These are phyloP conservation scores for Aspergillus haitiensis DNA, from an alignment of 495 filamentous ascomycete genomes.

Conservation along the genomic window DNA sequence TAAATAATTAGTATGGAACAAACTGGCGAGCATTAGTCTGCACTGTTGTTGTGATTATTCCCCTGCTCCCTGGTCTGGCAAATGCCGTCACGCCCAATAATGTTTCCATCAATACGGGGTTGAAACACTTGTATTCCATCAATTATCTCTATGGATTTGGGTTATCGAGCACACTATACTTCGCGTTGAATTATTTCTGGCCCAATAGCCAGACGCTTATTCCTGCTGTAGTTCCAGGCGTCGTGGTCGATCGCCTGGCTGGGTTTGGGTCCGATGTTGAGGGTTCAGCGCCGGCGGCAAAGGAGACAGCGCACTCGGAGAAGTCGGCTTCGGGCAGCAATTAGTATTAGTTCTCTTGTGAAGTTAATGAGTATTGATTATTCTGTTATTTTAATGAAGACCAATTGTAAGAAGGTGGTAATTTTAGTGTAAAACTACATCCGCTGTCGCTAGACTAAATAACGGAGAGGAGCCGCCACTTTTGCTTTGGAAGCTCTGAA, in stretches of 20 bases:
- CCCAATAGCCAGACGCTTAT: slow-evolving; percentile 3
- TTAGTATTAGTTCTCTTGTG: background rate
- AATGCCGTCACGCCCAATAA: slow-evolving; percentile 7
- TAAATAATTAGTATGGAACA: background rate
- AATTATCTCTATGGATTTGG: slow-evolving; percentile 14
- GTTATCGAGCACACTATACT: slow-evolving; percentile 6
- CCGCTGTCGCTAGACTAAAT: too few relatives aligned
- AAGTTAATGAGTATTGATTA: too few relatives aligned
- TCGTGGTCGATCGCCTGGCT: slow-evolving; percentile 2
- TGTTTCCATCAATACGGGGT: slow-evolving; percentile 12
- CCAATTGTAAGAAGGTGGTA: too few relatives aligned
- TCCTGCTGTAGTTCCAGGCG: slow-evolving; percentile 9
- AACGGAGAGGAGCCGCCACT: too few relatives aligned
- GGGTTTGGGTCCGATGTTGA: slow-evolving; percentile 7
- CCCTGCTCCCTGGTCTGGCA: slow-evolving; percentile 11
- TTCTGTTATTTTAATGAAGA: too few relatives aligned
- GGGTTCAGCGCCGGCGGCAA: background rate
- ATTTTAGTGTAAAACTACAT: too few relatives aligned
- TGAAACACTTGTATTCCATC: slow-evolving; percentile 15
- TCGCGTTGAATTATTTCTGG: slow-evolving; percentile 13
- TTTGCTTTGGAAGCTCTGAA: background rate
- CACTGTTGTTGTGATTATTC: slow-evolving; percentile 7
- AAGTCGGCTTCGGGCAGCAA: background rate
- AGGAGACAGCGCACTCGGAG: slow-evolving; percentile 4
- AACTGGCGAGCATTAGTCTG: slow-evolving; percentile 12